Evolutionary conservation across 2,329 filamentous ascomycete species (phyloP).

Genomic region (Diplodia sapinea): DNA sequence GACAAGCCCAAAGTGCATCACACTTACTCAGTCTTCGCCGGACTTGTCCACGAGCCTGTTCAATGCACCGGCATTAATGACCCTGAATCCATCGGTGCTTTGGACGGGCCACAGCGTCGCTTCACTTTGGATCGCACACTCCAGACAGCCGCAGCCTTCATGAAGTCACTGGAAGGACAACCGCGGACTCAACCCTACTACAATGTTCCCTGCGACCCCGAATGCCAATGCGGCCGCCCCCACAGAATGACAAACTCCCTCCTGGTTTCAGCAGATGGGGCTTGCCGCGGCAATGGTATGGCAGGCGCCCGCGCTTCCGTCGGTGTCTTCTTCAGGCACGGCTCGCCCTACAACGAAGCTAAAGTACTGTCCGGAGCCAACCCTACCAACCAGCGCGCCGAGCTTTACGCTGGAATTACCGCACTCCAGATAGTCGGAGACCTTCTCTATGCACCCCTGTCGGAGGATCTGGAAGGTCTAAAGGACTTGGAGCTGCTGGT

Average conservation of each 20-base stretch:
- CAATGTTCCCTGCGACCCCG: background rate
- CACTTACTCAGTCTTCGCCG: too few relatives aligned
- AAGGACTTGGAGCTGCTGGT: background rate
- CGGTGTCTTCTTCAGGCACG: background rate
- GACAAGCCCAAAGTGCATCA: too few relatives aligned
- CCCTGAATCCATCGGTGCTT: background rate
- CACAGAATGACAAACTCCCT: background rate
- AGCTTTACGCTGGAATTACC: slow-evolving; percentile 1
- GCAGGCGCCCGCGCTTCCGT: background rate
- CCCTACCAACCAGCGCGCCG: slow-evolving; percentile 7
- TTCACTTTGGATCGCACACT: background rate
- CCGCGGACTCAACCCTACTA: background rate
- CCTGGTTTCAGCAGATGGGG: background rate
- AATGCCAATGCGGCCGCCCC: background rate
- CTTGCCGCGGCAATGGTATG: background rate
- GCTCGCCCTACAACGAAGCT: background rate
- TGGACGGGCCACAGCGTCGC: background rate
- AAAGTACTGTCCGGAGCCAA: background rate
- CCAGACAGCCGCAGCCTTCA: background rate
- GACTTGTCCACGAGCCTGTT: too few relatives aligned
- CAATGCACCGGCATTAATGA: background rate
- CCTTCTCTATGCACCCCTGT: background rate
- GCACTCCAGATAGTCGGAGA: background rate
- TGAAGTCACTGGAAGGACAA: background rate
- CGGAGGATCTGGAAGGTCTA: background rate